Conservation (phyloP, 768 basidiomycete genomes). For the Pulveroboletus sp. region DNA sequence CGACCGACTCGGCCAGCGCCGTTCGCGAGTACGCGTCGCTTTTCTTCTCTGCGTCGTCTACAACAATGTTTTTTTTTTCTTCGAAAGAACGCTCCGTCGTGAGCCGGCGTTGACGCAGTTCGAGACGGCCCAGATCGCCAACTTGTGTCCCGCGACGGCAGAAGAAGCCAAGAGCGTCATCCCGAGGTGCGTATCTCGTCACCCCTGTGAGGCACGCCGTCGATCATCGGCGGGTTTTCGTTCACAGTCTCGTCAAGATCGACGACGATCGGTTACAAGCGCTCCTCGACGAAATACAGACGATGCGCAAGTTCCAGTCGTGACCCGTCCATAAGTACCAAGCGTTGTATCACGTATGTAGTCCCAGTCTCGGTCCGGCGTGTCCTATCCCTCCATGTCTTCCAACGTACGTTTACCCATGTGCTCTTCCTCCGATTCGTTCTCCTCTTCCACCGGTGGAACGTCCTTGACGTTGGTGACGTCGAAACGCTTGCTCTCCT, state of each 20-base stretch:
- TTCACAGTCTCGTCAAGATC: slow-evolving; percentile 66
- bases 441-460: slow-evolving; percentile 33
- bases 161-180: slow-evolving; percentile 92
- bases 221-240: too few species aligned
- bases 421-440: slow-evolving; percentile 41
- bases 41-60: not conserved
- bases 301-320: slow-evolving; percentile 85
- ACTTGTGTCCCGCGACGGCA: slow-evolving; percentile 80
- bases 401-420: slow-evolving; percentile 43
- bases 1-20: slow-evolving; percentile 76
- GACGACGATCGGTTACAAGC: slow-evolving; percentile 84
- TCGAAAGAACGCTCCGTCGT: slow-evolving; percentile 76
- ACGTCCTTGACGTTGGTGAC: slow-evolving; percentile 41
- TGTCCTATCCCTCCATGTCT: slow-evolving; percentile 45
- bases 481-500: slow-evolving; percentile 66
- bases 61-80: not conserved
- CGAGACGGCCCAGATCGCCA: slow-evolving; percentile 90
- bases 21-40: slow-evolving; percentile 69
- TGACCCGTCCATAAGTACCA: too few species aligned
- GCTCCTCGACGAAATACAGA: slow-evolving; percentile 83
- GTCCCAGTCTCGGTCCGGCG: not conserved
- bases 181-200: slow-evolving; percentile 73
- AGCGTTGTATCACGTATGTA: slow-evolving; percentile 8
- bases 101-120: slow-evolving; percentile 82
- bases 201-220: too few species aligned